Evolutionary conservation across 768 basidiomycete genomes (phyloP), one percentile per base, ranked within the genome.

Genomic region (Paxillus rubicundulus): DNA sequence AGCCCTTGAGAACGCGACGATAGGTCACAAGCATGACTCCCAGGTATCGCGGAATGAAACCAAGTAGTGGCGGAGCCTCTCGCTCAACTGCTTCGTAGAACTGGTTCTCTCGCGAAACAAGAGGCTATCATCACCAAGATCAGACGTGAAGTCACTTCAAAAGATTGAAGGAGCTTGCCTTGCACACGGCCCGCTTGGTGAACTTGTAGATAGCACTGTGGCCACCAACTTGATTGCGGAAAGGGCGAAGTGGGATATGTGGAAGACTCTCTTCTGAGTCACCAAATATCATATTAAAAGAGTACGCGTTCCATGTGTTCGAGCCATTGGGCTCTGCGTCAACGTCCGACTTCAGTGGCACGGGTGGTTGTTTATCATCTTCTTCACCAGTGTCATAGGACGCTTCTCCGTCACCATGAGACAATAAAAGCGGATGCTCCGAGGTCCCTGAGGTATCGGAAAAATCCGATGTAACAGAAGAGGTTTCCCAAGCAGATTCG

Each of bases 21-120:
- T 98, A 98, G 47, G 88, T 96, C 61, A 99, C 96, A 38, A 98
- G 81, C 93, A 99, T 97, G 49, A 99, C 97, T 20, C 97, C 97
- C 14, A 99, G 78, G 70, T 99, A 99, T 40, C 95, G 87, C n/a
- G 97, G 97, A 54, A 98, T 97, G 64, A 92, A 99, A 13, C 82
- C 87, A 4, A 98, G 79, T 9, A 99, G 78, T 4, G 92, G 93
- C 0, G 97, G 96, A 0, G 92, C 91, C 62, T 93, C 91, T 24
- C 86, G 82, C 68, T 99, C 97, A 30, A 98, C 93, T 2, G 94
- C 84, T 68, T 99, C 97, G 67, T 99, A 99, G 66, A 99, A 98
- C 43, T 97, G 77, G 65, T 99, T 99, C 72, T 99, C 97, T 51
- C 95, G 84, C 4, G 92, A 94, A 28, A 97, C 94, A 8, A 99